phyloP scores from a whole-genome alignment of 495 filamentous ascomycete species.

The Aspergillus carlsbadensis region DNA sequence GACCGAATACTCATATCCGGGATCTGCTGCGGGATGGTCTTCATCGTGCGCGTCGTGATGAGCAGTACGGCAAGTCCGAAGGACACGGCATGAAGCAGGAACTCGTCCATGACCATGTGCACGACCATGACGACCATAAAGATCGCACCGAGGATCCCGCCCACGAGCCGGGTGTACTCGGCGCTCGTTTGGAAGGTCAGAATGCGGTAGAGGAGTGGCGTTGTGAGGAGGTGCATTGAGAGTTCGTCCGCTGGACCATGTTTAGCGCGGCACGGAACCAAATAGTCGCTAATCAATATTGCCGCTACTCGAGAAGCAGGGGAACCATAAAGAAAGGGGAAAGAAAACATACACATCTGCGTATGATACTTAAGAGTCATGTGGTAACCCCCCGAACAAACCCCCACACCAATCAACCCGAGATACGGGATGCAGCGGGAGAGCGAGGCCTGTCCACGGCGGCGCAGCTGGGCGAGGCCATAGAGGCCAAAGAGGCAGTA shows the following conservation, averaged over 20 bases:
- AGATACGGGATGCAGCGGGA: slow-evolving; percentile 28
- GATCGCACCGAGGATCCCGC: slow-evolving; percentile 15
- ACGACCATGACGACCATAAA: slow-evolving; percentile 31
- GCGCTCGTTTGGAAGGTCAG: slow-evolving; percentile 26
- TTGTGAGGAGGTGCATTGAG: slow-evolving; percentile 37
- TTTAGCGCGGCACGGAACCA: background rate
- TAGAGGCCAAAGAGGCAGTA: slow-evolving; percentile 29
- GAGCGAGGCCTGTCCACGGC: slow-evolving; percentile 9
- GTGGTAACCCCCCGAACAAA: slow-evolving; percentile 33
- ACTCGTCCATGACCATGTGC: slow-evolving; percentile 35
- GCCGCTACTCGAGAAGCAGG: background rate
- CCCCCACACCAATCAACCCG: slow-evolving; percentile 33
- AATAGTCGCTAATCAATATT: background rate
- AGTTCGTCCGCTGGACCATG: slow-evolving; percentile 37
- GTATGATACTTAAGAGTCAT: slow-evolving; percentile 38
- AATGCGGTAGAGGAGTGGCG: slow-evolving; percentile 31
- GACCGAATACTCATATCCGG: slow-evolving; percentile 14
- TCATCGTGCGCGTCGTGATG: slow-evolving; percentile 22
- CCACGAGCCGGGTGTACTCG: slow-evolving; percentile 15
- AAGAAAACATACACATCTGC: slow-evolving; percentile 29
- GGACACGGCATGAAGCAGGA: slow-evolving; percentile 26
- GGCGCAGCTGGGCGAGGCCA: slow-evolving; percentile 23
- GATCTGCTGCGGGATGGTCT: slow-evolving; percentile 24
- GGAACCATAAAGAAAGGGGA: background rate
- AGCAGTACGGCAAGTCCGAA: slow-evolving; percentile 27